Base-by-base conservation (phyloP, 176 grass and related monocot genomes). In the Chloris gayana region DNA sequence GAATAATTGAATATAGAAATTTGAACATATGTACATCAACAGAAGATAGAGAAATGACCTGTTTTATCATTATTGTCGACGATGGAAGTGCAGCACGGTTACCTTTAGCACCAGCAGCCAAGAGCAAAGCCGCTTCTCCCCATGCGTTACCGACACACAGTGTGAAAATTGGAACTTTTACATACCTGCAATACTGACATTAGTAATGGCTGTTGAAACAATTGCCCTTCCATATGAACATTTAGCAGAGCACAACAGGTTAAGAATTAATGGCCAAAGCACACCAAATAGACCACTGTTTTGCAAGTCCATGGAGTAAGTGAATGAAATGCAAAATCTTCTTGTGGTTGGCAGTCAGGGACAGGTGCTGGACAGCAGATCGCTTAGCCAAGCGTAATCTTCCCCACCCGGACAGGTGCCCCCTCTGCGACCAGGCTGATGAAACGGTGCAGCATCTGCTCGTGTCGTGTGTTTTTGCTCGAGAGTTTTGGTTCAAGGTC, bases 141-240 rank as follows among this genome's bases (percentile, higher is more conserved):
- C 91, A 98, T 65, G 95, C 95, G 94, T 98, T 98, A 38, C 95
- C 95, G 24, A 94, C 74, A 78, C 95, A 98, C 0, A 98, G 90
- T 53, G 95, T 98, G 88, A 89, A 94, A 86, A 98, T 98, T 77
- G 95, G 92, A 21, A 91, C 70, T 80, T 85, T 92, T 30, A 96
- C 85, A 78, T 90, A 96, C 64, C 89, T 93, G 76, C 68, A 73
- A 27, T 25, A 3, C 22, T 44, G 34, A 12, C 7, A 75, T 34
- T 87, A 33, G 24, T 25, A 80, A 80, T 69, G 26, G 44, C 5
- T 27, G 26, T 35, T 29, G 21, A 38, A 62, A 80, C 4, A 61
- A 66, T 4, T 18, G 38, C 5, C 1, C 58, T 31, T 68, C 62
- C 39, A 62, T 50, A 80, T 51, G 21, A 25, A 4, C 24, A 76